These are phyloP conservation scores for Prunus yedoensis DNA, from an alignment of 331 rosid species.

Conservation along the genomic window DNA sequence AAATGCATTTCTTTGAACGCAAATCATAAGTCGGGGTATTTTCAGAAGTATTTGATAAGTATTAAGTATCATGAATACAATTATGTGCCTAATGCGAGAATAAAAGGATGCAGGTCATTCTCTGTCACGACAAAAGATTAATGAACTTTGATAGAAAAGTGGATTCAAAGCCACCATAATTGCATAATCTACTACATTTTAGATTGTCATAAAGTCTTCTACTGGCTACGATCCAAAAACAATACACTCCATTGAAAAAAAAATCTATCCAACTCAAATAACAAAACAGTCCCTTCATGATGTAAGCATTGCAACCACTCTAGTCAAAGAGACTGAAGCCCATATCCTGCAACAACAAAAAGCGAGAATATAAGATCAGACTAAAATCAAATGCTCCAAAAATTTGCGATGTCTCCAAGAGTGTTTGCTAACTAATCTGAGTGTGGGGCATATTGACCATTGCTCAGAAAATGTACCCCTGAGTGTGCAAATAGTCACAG, in stretches of 20 bases:
- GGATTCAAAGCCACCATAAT: conserved; percentile 1
- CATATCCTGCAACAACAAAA: conserved; percentile 64
- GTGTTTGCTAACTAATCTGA: neutral
- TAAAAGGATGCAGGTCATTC: neutral
- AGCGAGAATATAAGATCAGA: conserved; percentile 17
- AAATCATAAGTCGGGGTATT: too few species aligned
- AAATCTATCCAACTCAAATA: neutral
- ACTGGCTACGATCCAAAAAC: neutral
- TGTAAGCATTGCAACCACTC: conserved; percentile 5
- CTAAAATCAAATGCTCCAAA: neutral
- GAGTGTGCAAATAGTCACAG: neutral
- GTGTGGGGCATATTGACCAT: neutral
- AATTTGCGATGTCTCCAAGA: too few species aligned
- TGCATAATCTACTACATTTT: neutral
- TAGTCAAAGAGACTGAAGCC: conserved; percentile 83
- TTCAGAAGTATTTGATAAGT: too few species aligned
- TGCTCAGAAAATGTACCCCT: neutral
- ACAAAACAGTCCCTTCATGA: neutral
- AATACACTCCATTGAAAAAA: neutral
- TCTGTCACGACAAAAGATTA: neutral
- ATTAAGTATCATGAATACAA: too few species aligned
- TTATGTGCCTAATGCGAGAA: neutral
- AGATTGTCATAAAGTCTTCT: neutral
- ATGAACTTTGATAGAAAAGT: neutral
- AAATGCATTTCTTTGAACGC: too few species aligned